Evolutionary conservation across 306 rosid species (phyloP).

Genomic region (Mimosa bimucronata): DNA sequence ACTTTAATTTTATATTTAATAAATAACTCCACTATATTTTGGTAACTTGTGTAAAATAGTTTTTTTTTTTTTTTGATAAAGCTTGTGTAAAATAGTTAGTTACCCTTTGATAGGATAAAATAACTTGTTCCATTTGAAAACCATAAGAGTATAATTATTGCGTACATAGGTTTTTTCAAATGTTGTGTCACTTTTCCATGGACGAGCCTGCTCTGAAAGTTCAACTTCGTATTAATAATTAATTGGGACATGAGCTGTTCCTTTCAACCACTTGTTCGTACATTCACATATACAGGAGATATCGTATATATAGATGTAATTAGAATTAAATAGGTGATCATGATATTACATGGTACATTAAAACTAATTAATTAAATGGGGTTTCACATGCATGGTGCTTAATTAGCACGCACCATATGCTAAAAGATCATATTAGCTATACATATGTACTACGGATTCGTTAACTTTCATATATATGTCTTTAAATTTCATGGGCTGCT

Average conservation of each 20-base stretch:
- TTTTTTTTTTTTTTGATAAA: too few species aligned
- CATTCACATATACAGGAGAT: not conserved
- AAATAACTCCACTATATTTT: too few species aligned
- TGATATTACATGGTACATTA: too few species aligned
- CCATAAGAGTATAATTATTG: conserved; percentile 22
- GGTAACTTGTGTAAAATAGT: too few species aligned
- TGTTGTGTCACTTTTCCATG: conserved; percentile 35
- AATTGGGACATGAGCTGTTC: conserved; percentile 30
- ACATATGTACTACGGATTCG: not conserved
- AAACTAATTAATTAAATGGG: conserved; percentile 19
- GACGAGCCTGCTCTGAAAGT: conserved; percentile 1
- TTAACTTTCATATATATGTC: not conserved
- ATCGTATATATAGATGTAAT: not conserved
- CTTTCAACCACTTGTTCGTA: conserved; percentile 39
- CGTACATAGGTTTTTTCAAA: not conserved
- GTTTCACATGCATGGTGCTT: not conserved
- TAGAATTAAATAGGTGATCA: not conserved
- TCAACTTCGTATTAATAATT: conserved; percentile 1
- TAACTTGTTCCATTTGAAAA: conserved; percentile 10
- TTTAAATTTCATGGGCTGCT: not conserved
- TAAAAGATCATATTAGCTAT: not conserved
- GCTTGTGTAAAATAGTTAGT: too few species aligned
- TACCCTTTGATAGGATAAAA: too few species aligned
- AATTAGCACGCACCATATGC: not conserved
- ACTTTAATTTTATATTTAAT: too few species aligned